Evolutionary conservation across 768 basidiomycete species (phyloP), one percentile per base, ranked within the genome.

Genomic region (Rhizopogon roseolus): DNA sequence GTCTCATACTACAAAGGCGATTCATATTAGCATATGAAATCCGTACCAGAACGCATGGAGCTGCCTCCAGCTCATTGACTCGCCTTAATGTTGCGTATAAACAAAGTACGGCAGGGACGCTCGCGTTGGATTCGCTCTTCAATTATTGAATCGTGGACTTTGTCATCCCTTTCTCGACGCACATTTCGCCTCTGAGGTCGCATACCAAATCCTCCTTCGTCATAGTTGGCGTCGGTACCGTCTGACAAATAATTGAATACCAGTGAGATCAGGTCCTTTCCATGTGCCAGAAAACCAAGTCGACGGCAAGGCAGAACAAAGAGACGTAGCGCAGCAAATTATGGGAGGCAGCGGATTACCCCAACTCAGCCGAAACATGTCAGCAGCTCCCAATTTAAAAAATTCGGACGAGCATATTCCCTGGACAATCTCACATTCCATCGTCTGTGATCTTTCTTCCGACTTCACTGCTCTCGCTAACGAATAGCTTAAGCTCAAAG

Each of bases 11-110:
- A 68, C 58, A 61, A 63, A 54, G 28, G 45, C 43, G 59, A 53
- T 54, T 55, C 17, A 48, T 7, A 41, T 57, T 57, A 68, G 56
- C 22, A 61, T 37, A 32, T 32, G 34, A 54, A 52, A 37, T 39
- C 39, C 49, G 16, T 51, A 45, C 43, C 28, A 34, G 32, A 40
- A 28, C 38, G 38, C 19, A 28, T 43, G 54, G 44, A 45, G 22
- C n/a, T 46, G 53, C 41, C 36, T 57, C 57, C 58, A 57, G 59
- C 46, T 57, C 38, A 54, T 38, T 28, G 54, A 81, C 92, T 87
- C 73, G 90, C 96, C 86, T 94, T 97, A 64, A 99, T 92, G 68
- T 99, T 99, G 62, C 97, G 85, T 60, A 98, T 94, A 66, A 99
- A 99, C 34, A 99, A 74, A 3, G 94, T 98, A 50, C 97, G 82